phyloP scores from a whole-genome alignment of 1,284 basidiomycete genomes.

The Uromyces viciae-fabae region DNA sequence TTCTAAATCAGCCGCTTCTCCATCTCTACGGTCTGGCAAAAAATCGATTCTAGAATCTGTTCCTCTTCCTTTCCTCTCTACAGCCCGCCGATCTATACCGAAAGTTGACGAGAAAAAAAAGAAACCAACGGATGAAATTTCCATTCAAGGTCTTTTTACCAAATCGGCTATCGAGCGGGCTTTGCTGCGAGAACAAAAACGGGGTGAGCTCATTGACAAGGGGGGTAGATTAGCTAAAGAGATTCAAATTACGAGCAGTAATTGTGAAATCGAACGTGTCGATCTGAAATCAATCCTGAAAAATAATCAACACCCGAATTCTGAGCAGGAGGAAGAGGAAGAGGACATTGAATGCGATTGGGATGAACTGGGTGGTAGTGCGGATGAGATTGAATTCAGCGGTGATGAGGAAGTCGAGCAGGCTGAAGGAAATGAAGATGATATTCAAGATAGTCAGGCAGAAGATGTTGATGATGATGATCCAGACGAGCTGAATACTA shows the following conservation, averaged over 20 bases:
- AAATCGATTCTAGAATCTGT: not conserved
- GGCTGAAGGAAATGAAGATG: not conserved
- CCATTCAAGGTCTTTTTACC: not conserved
- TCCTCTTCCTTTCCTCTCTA: not conserved
- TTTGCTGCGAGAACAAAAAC: constrained; percentile 10
- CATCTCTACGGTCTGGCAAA: not conserved
- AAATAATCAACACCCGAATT: not conserved
- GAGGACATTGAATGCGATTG: not conserved
- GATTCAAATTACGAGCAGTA: not conserved
- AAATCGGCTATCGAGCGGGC: constrained; percentile 22
- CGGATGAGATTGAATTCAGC: constrained; percentile 12
- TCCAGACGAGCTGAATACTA: too few relatives aligned
- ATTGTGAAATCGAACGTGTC: not conserved
- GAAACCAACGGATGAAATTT: not conserved
- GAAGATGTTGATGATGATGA: not conserved
- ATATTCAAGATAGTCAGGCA: not conserved
- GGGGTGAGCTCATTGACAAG: constrained; percentile 12
- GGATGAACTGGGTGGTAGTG: constrained; percentile 31
- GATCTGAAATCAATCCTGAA: constrained; percentile 21
- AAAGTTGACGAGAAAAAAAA: not conserved
- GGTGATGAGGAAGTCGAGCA: constrained; percentile 23
- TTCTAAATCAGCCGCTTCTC: not conserved
- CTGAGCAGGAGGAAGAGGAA: constrained; percentile 1
- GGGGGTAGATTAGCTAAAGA: constrained; percentile 14
- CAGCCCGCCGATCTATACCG: not conserved